Evolutionary conservation across 2,329 filamentous ascomycete species (phyloP), one percentile per base, ranked within the genome.

Genomic region (Amauroascus verrucosus): DNA sequence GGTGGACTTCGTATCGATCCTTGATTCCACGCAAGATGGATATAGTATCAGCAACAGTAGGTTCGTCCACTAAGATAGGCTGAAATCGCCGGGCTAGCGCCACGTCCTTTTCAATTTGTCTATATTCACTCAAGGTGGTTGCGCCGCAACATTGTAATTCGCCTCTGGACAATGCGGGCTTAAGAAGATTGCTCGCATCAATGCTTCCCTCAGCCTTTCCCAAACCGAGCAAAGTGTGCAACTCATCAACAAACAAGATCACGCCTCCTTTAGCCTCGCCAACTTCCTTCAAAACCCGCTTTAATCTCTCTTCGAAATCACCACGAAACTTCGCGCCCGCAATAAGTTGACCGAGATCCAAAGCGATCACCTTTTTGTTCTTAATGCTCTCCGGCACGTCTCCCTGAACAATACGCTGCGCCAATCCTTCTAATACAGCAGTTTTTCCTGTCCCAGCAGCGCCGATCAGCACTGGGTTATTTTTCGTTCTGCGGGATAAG

Each of bases 351-450:
- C 93, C 93, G 4, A 98, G 77, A 63, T 98, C 93, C 35, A 97
- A 71, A 6, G 85, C 81, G 53, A 97, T 81, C 22, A 98, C 91
- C 51, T 84, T 78, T 70, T 97, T 97, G 62, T 96, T 85, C 71
- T 95, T 95, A 67, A 98, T 85, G 60, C 88, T 95, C 70, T 97
- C 93, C 0, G 93, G 91, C 0, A 97, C 90, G 70, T 96, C 91
- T 1, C 91, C 91, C 59, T 84, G 80, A 1, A 96, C 86, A 59
- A 98, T 97, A 37, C 93, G 79, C 64, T 93, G 81, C 8, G 91
- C 90, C 37, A 97, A 75, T 1, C 91, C 91, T 71, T 97, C 91
- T 2, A 96, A 73, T 49, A 96, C 87, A 1, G 91, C 90, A 5
- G 91, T 97, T 73, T 97, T 97, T 57, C 91, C 91, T 0, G 88